These are phyloP conservation scores for Plasmodium billcollinsi DNA, from an alignment of 169 alveolate species.

Conservation along the genomic window DNA sequence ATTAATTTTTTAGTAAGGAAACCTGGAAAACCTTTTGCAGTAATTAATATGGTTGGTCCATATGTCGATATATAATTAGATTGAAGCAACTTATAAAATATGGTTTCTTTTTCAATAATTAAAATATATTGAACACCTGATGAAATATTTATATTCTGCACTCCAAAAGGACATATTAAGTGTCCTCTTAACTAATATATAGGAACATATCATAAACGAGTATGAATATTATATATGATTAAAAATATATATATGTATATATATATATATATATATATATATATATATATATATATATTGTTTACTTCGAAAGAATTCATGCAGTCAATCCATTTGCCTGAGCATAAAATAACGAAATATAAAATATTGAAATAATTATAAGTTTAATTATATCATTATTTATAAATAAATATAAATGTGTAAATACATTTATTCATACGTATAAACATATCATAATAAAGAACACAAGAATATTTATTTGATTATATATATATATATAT, in stretches of 20 bases:
- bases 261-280: neutral
- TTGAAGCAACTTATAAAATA: constrained; percentile 74
- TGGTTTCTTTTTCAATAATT: constrained; percentile 81
- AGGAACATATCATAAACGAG: neutral
- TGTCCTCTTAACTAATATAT: constrained; percentile 61
- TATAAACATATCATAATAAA: too few species aligned
- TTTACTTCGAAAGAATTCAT: constrained; percentile 61
- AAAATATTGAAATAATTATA: too few species aligned
- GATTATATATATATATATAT: neutral
- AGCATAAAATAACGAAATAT: neutral
- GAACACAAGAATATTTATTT: neutral
- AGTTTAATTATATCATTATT: too few species aligned
- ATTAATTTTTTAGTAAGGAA: neutral
- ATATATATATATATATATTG: neutral
- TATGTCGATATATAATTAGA: constrained; percentile 65
- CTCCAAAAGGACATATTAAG: constrained; percentile 75
- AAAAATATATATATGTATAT: neutral
- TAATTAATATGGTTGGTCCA: constrained; percentile 55
- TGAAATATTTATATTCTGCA: constrained; percentile 55
- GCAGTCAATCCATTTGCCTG: constrained; percentile 73
- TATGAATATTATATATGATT: neutral
- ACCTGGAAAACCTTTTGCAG: constrained; percentile 77
- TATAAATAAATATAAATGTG: too few species aligned
- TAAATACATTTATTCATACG: too few species aligned
- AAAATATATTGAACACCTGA: constrained; percentile 73